Conservation (phyloP, 2,329 filamentous ascomycete species). For the Exophiala sp. region DNA sequence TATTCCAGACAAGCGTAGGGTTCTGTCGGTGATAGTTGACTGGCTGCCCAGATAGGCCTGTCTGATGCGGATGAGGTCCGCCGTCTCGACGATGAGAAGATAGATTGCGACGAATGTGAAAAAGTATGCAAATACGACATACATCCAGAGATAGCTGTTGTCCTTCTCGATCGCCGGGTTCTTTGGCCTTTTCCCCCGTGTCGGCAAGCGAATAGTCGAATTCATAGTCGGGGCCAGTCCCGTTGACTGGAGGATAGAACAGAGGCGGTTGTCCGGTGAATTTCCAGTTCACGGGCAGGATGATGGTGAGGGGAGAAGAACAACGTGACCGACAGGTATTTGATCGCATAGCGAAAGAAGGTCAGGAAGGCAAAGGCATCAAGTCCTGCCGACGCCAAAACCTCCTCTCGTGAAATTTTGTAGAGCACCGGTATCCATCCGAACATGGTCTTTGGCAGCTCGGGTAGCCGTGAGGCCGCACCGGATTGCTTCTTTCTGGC, state of each 20-base stretch:
- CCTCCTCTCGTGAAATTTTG: conserved; percentile 78
- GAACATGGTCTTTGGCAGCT: conserved; percentile 75
- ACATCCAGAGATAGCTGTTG: conserved; percentile 73
- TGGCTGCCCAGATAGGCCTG: conserved; percentile 91
- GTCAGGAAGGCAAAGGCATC: conserved; percentile 93
- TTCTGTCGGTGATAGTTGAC: conserved; percentile 91
- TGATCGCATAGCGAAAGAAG: conserved; percentile 94
- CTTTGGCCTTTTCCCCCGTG: conserved; percentile 28
- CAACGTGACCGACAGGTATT: conserved; percentile 70
- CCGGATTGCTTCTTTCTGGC: conserved; percentile 73
- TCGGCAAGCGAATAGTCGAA: conserved; percentile 28
- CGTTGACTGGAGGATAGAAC: conserved; percentile 21
- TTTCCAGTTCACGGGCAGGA: conserved; percentile 76
- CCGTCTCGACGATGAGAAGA: conserved; percentile 74
- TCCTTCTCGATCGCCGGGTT: conserved; percentile 33
- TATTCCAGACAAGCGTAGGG: conserved; percentile 84
- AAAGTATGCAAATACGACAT: conserved; percentile 88
- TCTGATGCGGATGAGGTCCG: conserved; percentile 73
- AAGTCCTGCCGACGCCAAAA: conserved; percentile 81
- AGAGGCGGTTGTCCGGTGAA: conserved; percentile 47
- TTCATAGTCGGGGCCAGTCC: conserved; percentile 13
- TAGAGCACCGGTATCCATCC: conserved; percentile 90
- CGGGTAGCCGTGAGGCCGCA: conserved; percentile 61
- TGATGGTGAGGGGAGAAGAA: conserved; percentile 73
- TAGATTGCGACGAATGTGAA: conserved; percentile 80